phyloP scores from a whole-genome alignment of 306 rosid genomes.

The Pterocarpus macrocarpus region DNA sequence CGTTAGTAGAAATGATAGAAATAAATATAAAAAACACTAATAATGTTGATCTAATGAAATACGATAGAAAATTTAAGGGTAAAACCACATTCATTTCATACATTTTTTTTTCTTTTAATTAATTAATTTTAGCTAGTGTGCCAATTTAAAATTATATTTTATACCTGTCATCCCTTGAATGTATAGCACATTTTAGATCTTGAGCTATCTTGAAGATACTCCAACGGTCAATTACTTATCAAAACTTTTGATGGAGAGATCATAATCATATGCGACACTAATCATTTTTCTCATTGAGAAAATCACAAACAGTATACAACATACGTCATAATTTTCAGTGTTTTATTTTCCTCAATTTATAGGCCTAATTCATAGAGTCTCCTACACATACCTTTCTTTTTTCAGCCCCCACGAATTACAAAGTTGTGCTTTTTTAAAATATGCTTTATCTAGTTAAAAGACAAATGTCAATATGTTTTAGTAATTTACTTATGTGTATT shows the following conservation, averaged over 20 bases:
- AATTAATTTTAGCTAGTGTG: neutral
- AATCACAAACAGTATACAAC: neutral
- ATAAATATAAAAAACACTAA: neutral
- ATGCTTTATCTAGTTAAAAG: neutral
- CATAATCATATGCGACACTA: neutral
- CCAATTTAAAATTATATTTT: neutral
- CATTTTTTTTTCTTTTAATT: neutral
- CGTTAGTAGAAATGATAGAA: neutral
- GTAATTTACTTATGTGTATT: no score
- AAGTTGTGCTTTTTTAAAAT: neutral
- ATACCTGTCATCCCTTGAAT: neutral
- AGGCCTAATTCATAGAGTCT: neutral
- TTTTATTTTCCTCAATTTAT: neutral
- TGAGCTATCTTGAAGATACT: neutral
- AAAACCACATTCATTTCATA: neutral
- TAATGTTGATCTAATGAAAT: neutral
- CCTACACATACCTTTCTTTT: neutral
- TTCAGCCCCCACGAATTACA: neutral
- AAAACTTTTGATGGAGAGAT: neutral
- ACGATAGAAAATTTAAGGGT: neutral
- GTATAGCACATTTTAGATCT: neutral
- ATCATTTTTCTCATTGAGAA: neutral
- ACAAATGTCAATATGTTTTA: neutral
- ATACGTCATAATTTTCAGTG: neutral
- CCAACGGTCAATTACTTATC: neutral